Percentiles rank a stretch among this genome's conserved stretches.
Evolutionary conservation across 2,329 filamentous ascomycete species (phyloP).

Genomic region (Raffaelea albimanens): DNA sequence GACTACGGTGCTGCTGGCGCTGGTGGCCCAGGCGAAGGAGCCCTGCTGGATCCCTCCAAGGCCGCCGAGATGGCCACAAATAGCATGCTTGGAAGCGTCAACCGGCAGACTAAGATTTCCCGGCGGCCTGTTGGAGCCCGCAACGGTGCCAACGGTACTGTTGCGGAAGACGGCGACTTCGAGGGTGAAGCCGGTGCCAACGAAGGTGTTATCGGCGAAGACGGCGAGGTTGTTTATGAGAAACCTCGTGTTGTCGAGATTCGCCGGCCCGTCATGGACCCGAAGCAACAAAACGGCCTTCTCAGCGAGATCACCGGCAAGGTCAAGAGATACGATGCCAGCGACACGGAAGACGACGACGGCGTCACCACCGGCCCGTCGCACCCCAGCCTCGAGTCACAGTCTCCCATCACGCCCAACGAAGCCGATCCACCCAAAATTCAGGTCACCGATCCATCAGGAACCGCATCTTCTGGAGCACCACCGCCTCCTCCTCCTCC

Average conservation of each 20-base stretch:
- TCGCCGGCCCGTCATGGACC: conserved; percentile 57
- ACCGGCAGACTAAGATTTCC: conserved; percentile 47
- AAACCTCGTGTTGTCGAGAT: conserved; percentile 73
- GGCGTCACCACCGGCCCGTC: conserved; percentile 65
- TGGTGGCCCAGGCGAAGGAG: conserved; percentile 47
- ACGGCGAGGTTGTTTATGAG: conserved; percentile 54
- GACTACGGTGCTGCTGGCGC: conserved; percentile 35
- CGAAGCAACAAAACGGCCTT: conserved; percentile 57
- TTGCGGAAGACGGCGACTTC: conserved; percentile 39
- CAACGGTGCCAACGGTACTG: conserved; percentile 17
- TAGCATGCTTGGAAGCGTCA: conserved; percentile 64
- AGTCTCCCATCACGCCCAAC: conserved; percentile 56
- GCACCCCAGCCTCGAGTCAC: conserved; percentile 64
- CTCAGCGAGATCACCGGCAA: conserved; percentile 65
- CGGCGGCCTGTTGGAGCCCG: conserved; percentile 40
- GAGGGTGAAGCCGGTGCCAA: conserved; percentile 42
- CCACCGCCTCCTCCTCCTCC: conserved; percentile 26
- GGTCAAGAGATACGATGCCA: conserved; percentile 62
- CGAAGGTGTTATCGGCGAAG: conserved; percentile 25
- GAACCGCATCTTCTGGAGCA: neutral
- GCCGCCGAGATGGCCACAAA: conserved; percentile 32
- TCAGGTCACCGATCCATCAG: conserved; percentile 35
- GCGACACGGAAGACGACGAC: conserved; percentile 60
- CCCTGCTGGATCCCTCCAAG: conserved; percentile 21
- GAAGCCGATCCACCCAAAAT: conserved; percentile 53